A percentile compares a stretch with the other conserved stretches of the same genome.
These are phyloP conservation scores for Vanrija pseudolonga DNA, from an alignment of 1,284 basidiomycete species.

Conservation along the genomic window DNA sequence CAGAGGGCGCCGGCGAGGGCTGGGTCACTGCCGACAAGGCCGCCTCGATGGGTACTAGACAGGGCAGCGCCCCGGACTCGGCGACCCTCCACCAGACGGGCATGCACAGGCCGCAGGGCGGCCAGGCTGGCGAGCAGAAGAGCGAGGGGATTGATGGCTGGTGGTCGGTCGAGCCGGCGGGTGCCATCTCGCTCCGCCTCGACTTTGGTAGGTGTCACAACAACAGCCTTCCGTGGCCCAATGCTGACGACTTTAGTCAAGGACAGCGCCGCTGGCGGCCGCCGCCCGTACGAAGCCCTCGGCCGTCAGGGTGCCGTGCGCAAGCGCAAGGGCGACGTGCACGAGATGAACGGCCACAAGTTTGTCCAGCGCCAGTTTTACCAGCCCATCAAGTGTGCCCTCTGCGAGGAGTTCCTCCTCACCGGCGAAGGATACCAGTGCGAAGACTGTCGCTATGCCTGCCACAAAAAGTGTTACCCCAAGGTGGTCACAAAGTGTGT, in stretches of 20 bases:
- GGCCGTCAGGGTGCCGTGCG: slow-evolving; percentile 97
- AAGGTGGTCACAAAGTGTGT: slow-evolving; percentile 99
- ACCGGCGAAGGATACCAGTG: slow-evolving; percentile 98
- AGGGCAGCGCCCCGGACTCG: slow-evolving; percentile 33
- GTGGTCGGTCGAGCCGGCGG: slow-evolving; percentile 98
- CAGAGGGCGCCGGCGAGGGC: slow-evolving; percentile 67
- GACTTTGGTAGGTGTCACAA: slow-evolving; percentile 81
- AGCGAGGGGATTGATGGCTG: slow-evolving; percentile 88
- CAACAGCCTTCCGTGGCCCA: neutral
- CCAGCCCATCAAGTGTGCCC: slow-evolving; percentile 95
- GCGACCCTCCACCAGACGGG: slow-evolving; percentile 30
- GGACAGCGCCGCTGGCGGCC: slow-evolving; percentile 78
- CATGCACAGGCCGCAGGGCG: slow-evolving; percentile 5
- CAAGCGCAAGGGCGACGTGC: slow-evolving; percentile 96
- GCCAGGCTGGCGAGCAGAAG: slow-evolving; percentile 23
- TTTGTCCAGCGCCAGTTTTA: slow-evolving; percentile 98
- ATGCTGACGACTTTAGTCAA: slow-evolving; percentile 76
- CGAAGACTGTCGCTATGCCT: slow-evolving; percentile 97
- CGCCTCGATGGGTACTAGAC: slow-evolving; percentile 39
- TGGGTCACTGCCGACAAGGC: slow-evolving; percentile 80
- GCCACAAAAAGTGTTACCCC: slow-evolving; percentile 98
- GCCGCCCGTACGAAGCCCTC: slow-evolving; percentile 89
- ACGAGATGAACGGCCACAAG: slow-evolving; percentile 99
- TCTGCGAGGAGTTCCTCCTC: slow-evolving; percentile 95
- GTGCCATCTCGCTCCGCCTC: slow-evolving; percentile 76